These are phyloP conservation scores for Fusarium torulosum DNA, from an alignment of 2,329 filamentous ascomycete genomes.

Conservation along the genomic window DNA sequence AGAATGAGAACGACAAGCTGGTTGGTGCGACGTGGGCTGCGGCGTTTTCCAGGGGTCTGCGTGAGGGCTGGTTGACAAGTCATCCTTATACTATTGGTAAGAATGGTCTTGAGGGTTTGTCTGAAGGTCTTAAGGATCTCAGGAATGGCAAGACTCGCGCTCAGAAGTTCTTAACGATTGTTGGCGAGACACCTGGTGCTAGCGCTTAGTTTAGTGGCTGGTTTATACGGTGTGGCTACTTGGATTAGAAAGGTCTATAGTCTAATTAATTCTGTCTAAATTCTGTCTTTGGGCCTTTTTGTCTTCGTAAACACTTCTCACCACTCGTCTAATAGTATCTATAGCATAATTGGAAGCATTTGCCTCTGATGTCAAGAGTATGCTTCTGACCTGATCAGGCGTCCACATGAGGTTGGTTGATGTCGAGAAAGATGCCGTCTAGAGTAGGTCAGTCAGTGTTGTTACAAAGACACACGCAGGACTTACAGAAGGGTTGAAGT, in stretches of 20 bases:
- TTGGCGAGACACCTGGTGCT: conserved; percentile 7
- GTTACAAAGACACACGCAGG: accelerated
- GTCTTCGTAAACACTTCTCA: conserved; percentile 24
- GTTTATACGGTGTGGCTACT: accelerated
- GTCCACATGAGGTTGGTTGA: conserved; percentile 46
- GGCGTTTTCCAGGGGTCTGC: conserved; percentile 14
- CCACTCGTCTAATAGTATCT: conserved; percentile 27
- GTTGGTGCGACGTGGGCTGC: neutral
- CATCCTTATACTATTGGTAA: conserved; percentile 26
- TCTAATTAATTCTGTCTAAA: neutral
- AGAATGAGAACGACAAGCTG: conserved; percentile 11
- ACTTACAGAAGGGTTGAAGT: conserved; percentile 37
- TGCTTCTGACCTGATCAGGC: conserved; percentile 29
- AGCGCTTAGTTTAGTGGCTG: neutral
- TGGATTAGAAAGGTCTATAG: neutral
- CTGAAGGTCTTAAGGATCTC: neutral
- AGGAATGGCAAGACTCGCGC: neutral
- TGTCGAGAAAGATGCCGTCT: conserved; percentile 40
- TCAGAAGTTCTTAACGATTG: conserved; percentile 14
- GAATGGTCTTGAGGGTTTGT: neutral
- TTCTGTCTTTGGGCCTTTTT: conserved; percentile 8
- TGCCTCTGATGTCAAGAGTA: conserved; percentile 18
- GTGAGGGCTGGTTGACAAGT: conserved; percentile 32
- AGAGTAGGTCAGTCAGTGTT: accelerated
- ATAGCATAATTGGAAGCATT: conserved; percentile 34